Evolutionary conservation across 2,329 filamentous ascomycete species (phyloP).

Genomic region (Botrytis cinerea): DNA sequence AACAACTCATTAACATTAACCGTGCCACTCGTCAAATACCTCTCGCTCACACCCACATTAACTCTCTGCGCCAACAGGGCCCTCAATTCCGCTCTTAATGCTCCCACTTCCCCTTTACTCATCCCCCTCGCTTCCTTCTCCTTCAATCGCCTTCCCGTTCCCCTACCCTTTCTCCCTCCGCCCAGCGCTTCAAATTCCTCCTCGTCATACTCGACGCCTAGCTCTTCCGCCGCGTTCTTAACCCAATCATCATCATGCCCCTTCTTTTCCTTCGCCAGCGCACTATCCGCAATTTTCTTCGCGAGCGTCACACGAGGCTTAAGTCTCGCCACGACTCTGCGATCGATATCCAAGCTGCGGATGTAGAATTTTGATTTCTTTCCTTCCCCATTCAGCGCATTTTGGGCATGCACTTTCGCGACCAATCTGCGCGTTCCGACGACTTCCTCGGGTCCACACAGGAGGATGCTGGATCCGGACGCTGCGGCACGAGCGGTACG

Average conservation of each 20-base stretch:
- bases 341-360: slow-evolving; percentile 79
- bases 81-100: slow-evolving; percentile 70
- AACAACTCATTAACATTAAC: slow-evolving; percentile 78
- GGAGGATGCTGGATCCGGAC: slow-evolving; percentile 77
- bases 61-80: slow-evolving; percentile 70
- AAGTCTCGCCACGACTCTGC: slow-evolving; percentile 73
- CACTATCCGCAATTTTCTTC: slow-evolving; percentile 83
- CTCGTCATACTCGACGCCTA: slow-evolving; percentile 91
- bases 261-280: slow-evolving; percentile 83
- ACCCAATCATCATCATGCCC: slow-evolving; percentile 84
- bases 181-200: slow-evolving; percentile 73
- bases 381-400: slow-evolving; percentile 45
- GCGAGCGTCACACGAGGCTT: slow-evolving; percentile 76
- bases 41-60: slow-evolving; percentile 85
- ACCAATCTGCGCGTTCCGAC: slow-evolving; percentile 79
- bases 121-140: slow-evolving; percentile 68
- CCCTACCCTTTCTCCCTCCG: slow-evolving; percentile 65
- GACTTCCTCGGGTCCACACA: slow-evolving; percentile 91
- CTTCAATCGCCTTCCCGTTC: slow-evolving; percentile 71
- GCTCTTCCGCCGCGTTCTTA: slow-evolving; percentile 79
- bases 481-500: slow-evolving; percentile 84
- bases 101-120: slow-evolving; percentile 72
- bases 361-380: slow-evolving; percentile 66
- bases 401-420: slow-evolving; percentile 77
- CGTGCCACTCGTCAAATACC: slow-evolving; percentile 79